Conservation (phyloP, 1,139 yeast genomes). For the Barnettozyma hawaiiensis region DNA sequence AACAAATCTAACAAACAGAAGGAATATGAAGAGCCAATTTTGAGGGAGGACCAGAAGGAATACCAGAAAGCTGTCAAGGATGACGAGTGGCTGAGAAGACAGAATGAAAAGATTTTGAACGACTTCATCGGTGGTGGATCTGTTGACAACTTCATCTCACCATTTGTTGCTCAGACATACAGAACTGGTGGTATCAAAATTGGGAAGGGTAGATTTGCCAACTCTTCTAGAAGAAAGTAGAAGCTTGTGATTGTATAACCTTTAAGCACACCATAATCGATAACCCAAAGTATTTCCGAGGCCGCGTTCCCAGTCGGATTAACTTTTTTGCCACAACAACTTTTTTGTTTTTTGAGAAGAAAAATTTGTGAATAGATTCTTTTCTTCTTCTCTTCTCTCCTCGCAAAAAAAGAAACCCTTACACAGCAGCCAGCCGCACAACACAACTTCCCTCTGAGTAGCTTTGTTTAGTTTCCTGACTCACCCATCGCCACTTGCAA, state of each 20-base stretch:
- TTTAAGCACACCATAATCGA: too few relatives aligned
- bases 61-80: constrained; percentile 82
- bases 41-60: constrained; percentile 92
- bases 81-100: constrained; percentile 81
- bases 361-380: too few relatives aligned
- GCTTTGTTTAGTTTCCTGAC: too few relatives aligned
- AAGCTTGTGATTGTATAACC: too few relatives aligned
- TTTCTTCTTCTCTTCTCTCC: too few relatives aligned
- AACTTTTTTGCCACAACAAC: too few relatives aligned
- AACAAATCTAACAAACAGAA: constrained; percentile 53
- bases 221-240: constrained; percentile 45
- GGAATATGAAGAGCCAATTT: constrained; percentile 48
- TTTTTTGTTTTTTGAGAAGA: too few relatives aligned
- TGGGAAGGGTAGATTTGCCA: constrained; percentile 78
- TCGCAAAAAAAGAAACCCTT: background rate
- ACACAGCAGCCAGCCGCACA: background rate
- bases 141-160: constrained; percentile 87
- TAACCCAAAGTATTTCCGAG: background rate
- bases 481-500: too few relatives aligned
- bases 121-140: constrained; percentile 95
- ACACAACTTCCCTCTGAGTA: background rate
- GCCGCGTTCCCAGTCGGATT: background rate
- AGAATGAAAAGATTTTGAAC: constrained; percentile 76
- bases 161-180: constrained; percentile 67
- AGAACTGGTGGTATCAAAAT: constrained; percentile 69